phyloP scores from a whole-genome alignment of 805 yeast species.

The Suhomyces sp. region DNA sequence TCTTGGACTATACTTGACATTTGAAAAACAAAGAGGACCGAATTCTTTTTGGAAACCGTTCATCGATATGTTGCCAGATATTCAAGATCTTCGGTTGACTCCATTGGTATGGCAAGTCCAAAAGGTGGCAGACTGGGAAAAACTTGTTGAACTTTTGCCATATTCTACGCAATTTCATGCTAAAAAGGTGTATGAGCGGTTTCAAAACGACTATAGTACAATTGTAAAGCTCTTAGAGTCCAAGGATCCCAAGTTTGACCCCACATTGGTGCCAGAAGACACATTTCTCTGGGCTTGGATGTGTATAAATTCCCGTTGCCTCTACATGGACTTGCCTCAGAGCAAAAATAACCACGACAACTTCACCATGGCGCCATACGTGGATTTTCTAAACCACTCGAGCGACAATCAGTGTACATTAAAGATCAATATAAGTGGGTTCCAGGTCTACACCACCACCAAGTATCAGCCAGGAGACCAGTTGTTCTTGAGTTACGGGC shows the following conservation, averaged over 20 bases:
- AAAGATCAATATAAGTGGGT: slow-evolving; percentile 45
- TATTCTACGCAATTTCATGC: slow-evolving; percentile 38
- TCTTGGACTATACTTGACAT: slow-evolving; percentile 46
- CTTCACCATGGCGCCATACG: slow-evolving; percentile 87
- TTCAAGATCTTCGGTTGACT: slow-evolving; percentile 48
- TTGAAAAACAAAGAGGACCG: slow-evolving; percentile 40
- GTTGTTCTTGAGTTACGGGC: slow-evolving; percentile 75
- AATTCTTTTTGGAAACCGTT: slow-evolving; percentile 68
- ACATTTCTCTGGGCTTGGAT: slow-evolving; percentile 72
- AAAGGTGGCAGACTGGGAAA: slow-evolving; percentile 20
- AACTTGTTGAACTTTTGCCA: slow-evolving; percentile 44
- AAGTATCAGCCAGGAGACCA: slow-evolving; percentile 47
- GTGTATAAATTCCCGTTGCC: slow-evolving; percentile 87
- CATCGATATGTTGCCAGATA: slow-evolving; percentile 58
- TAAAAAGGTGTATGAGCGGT: slow-evolving; percentile 39
- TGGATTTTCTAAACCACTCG: slow-evolving; percentile 83
- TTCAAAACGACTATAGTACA: slow-evolving; percentile 43
- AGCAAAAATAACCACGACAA: slow-evolving; percentile 54
- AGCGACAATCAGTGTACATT: slow-evolving; percentile 53
- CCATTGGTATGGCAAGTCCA: slow-evolving; percentile 64
- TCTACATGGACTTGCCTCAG: slow-evolving; percentile 68
- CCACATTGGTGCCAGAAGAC: slow-evolving; percentile 10
- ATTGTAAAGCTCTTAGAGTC: slow-evolving; percentile 28
- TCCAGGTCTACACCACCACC: slow-evolving; percentile 44
- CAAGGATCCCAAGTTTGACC: slow-evolving; percentile 6